Evolutionary conservation across 2,329 filamentous ascomycete genomes (phyloP).

Genomic region (Aureobasidium subglaciale): DNA sequence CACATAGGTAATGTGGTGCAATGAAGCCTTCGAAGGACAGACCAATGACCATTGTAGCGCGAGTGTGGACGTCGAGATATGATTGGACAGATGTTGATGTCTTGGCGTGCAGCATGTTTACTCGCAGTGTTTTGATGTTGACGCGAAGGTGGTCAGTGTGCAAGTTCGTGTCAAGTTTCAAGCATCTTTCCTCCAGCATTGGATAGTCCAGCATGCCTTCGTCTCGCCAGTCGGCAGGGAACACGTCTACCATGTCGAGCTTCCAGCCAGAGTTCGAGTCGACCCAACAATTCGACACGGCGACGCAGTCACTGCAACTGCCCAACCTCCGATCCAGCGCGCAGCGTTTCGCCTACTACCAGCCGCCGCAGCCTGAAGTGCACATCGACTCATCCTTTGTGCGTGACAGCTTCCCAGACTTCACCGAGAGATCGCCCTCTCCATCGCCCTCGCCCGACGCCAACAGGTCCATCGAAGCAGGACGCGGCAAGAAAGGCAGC

Average conservation of each 20-base stretch:
- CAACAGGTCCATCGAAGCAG: conserved; percentile 47
- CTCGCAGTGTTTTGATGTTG: conserved; percentile 14
- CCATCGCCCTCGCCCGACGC: conserved; percentile 2
- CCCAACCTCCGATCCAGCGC: conserved; percentile 12
- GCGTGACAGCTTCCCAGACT: conserved; percentile 12
- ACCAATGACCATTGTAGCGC: no score
- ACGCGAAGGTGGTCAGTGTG: neutral
- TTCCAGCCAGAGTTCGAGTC: conserved; percentile 19
- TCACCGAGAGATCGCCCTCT: conserved; percentile 2
- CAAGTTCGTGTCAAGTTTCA: neutral
- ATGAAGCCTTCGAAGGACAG: no score
- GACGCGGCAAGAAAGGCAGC: conserved; percentile 42
- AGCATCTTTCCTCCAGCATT: conserved; percentile 9
- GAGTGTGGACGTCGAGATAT: no score
- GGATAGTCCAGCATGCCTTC: conserved; percentile 6
- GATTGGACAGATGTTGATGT: neutral
- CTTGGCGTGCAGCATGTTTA: conserved; percentile 13
- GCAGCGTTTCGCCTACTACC: conserved; percentile 6
- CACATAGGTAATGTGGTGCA: no score
- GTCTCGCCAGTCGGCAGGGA: conserved; percentile 11
- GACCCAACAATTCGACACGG: conserved; percentile 19
- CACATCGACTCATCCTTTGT: conserved; percentile 8
- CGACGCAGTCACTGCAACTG: conserved; percentile 16
- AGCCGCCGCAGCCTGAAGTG: neutral
- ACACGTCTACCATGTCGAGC: conserved; percentile 16